Evolutionary conservation across 345 rosid species (phyloP).

Genomic region (Diplotaxis tenuifolia): DNA sequence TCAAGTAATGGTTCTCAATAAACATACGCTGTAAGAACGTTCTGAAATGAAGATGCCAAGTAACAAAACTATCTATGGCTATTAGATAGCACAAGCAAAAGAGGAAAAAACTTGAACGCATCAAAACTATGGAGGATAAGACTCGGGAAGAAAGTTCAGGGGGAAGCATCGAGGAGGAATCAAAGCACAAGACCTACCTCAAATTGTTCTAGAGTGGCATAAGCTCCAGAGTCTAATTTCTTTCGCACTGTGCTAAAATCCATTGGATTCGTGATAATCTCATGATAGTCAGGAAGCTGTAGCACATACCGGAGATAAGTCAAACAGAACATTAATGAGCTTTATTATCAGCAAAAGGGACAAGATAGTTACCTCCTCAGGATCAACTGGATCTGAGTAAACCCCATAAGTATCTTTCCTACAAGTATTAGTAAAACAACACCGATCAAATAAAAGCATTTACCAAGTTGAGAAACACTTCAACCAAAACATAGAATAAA

Average conservation of each 20-base stretch:
- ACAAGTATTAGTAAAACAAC: conserved; percentile 29
- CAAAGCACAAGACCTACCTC: conserved; percentile 51
- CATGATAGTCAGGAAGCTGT: conserved; percentile 97
- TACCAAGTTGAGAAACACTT: conserved; percentile 8
- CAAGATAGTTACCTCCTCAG: conserved; percentile 57
- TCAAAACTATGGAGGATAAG: background rate
- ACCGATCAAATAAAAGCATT: conserved; percentile 18
- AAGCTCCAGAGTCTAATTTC: conserved; percentile 62
- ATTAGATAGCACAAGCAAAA: background rate
- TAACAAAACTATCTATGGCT: conserved; percentile 15
- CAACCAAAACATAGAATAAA: background rate
- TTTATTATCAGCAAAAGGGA: conserved; percentile 19
- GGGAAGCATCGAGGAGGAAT: background rate
- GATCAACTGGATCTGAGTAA: conserved; percentile 92
- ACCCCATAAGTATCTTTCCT: conserved; percentile 97
- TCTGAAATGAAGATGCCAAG: background rate
- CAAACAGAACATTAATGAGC: background rate
- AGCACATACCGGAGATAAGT: conserved; percentile 26
- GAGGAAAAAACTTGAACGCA: background rate
- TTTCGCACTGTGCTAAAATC: conserved; percentile 81
- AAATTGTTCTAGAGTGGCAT: conserved; percentile 74
- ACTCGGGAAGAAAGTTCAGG: background rate
- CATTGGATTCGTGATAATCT: conserved; percentile 78
- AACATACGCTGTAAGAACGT: background rate
- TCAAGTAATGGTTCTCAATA: background rate